phyloP scores from a whole-genome alignment of 1,284 basidiomycete species.

The Tilletia caries region DNA sequence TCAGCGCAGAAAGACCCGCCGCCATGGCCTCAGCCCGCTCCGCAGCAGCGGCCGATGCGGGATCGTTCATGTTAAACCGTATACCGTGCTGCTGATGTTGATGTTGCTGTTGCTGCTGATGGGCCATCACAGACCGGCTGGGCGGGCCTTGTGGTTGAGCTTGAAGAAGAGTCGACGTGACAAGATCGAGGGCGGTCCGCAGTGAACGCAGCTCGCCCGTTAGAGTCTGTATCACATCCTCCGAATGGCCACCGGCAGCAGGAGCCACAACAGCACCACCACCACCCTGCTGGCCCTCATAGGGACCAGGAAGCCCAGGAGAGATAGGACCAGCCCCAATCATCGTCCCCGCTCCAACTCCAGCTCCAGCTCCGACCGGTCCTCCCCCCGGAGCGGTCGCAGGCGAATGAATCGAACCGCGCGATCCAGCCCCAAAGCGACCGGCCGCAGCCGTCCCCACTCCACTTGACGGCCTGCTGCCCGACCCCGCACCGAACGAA shows the following conservation, averaged over 20 bases:
- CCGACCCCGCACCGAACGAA: background rate
- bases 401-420: background rate
- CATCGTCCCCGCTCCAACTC: background rate
- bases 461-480: constrained; percentile 1
- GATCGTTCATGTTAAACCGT: background rate
- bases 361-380: background rate
- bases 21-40: background rate
- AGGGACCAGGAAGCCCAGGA: background rate
- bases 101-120: background rate
- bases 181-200: background rate
- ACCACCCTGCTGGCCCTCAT: background rate
- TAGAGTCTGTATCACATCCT: constrained; percentile 1
- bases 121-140: background rate
- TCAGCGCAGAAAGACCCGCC: background rate
- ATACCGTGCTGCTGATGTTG: background rate
- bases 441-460: background rate
- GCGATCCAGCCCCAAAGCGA: background rate
- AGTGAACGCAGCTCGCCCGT: constrained; percentile 11
- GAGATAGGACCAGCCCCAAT: background rate
- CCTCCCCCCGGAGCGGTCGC: background rate
- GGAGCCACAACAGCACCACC: background rate
- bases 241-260: background rate
- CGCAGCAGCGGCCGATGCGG: background rate
- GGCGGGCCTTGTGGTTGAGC: background rate
- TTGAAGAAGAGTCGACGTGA: constrained; percentile 4